Conservation (phyloP, 2,329 filamentous ascomycete genomes). For the Cryphonectria radicalis region DNA sequence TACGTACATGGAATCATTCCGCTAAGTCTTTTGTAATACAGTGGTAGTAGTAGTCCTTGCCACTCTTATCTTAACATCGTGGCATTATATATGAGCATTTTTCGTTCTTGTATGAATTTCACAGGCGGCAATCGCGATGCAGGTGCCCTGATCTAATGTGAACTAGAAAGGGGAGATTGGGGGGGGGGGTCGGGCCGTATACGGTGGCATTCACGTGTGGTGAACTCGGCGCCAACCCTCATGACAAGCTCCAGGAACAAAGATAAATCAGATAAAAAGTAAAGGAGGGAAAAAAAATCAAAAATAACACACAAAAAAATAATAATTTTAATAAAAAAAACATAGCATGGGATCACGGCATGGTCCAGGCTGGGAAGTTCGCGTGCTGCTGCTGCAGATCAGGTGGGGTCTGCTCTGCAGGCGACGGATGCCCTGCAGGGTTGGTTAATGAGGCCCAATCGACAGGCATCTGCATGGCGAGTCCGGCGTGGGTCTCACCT, state of each 20-base stretch:
- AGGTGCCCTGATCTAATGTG: neutral
- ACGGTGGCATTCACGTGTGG: neutral
- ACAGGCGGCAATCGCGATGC: neutral
- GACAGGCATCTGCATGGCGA: neutral
- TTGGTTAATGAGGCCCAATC: neutral
- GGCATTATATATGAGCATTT: neutral
- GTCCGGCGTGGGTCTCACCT: neutral
- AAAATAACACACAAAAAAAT: neutral
- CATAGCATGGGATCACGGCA: neutral
- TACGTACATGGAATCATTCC: neutral
- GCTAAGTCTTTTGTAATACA: neutral
- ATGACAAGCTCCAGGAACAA: neutral
- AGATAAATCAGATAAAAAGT: no score
- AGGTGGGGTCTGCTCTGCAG: conserved; percentile 4
- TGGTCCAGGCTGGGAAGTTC: neutral
- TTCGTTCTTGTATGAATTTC: neutral
- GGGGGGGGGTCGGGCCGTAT: neutral
- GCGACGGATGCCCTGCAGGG: neutral
- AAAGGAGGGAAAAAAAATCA: no score
- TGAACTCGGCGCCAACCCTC: neutral
- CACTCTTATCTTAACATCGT: neutral
- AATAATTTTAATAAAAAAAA: no score
- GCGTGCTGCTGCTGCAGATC: neutral
- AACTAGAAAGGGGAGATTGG: neutral
- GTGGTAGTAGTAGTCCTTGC: neutral